Conservation (phyloP, 768 basidiomycete species). For the Phanerochaete carnosa region DNA sequence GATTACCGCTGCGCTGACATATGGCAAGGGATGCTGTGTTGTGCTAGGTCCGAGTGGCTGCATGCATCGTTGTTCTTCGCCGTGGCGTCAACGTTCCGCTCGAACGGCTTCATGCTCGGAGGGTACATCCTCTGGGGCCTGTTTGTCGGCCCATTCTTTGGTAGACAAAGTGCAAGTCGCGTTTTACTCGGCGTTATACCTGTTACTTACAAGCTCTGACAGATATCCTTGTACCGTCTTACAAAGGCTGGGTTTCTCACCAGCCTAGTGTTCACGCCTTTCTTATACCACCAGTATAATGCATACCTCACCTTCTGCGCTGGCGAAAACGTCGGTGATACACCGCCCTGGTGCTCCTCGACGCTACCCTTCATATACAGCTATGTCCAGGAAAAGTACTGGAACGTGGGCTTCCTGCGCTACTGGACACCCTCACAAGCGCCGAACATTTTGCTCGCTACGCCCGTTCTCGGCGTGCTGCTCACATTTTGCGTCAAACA, state of each 20-base stretch:
- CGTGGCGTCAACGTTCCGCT: conserved; percentile 63
- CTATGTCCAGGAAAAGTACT: conserved; percentile 81
- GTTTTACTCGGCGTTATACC: neutral
- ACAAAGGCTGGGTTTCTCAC: conserved; percentile 39
- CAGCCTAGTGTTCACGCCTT: conserved; percentile 55
- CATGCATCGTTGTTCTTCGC: conserved; percentile 59
- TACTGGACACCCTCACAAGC: conserved; percentile 85
- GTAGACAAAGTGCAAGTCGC: conserved; percentile 30
- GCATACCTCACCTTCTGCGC: conserved; percentile 71
- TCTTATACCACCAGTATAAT: conserved; percentile 63
- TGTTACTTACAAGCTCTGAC: conserved; percentile 1
- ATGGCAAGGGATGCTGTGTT: conserved; percentile 57
- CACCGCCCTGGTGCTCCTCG: conserved; percentile 58
- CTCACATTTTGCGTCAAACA: conserved; percentile 33
- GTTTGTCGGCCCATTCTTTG: conserved; percentile 50
- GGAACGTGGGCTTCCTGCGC: conserved; percentile 79
- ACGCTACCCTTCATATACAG: conserved; percentile 71
- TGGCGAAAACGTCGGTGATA: neutral
- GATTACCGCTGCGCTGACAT: neutral
- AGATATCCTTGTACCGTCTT: conserved; percentile 34
- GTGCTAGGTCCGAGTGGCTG: conserved; percentile 47
- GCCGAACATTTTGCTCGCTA: conserved; percentile 83
- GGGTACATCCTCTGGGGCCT: conserved; percentile 80
- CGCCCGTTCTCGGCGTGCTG: conserved; percentile 62
- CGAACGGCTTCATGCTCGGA: conserved; percentile 73